Evolutionary conservation across 345 rosid species (phyloP).

Genomic region (Laguncularia racemosa): DNA sequence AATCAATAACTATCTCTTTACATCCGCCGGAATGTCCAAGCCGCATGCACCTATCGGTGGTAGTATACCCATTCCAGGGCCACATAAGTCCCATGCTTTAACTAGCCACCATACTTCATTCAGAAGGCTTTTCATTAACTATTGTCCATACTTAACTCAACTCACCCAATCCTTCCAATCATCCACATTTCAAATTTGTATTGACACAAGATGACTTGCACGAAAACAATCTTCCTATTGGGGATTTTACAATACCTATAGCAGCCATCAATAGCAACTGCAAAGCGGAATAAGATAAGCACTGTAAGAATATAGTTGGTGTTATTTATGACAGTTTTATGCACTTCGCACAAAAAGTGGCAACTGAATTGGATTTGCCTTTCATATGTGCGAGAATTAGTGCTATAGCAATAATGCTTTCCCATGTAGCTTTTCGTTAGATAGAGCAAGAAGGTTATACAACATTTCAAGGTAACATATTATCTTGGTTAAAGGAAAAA

Average conservation of each 20-base stretch:
- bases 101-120: slow-evolving; percentile 22
- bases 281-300: slow-evolving; percentile 7
- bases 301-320: slow-evolving; percentile 4
- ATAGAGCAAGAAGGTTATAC: slow-evolving; percentile 12
- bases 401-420: slow-evolving; percentile 11
- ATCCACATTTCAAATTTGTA: slow-evolving; percentile 15
- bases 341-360: slow-evolving; percentile 21
- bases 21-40: not conserved
- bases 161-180: slow-evolving; percentile 12
- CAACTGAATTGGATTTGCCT: slow-evolving; percentile 15
- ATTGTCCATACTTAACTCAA: slow-evolving; percentile 26
- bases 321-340: slow-evolving; percentile 22
- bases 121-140: slow-evolving; percentile 25
- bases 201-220: slow-evolving; percentile 12
- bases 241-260: not conserved
- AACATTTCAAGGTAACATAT: slow-evolving; percentile 10
- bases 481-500: too few relatives aligned
- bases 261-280: slow-evolving; percentile 14
- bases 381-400: slow-evolving; percentile 15
- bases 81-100: slow-evolving; percentile 36
- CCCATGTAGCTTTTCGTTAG: slow-evolving; percentile 4
- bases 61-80: slow-evolving; percentile 26
- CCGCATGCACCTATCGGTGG: slow-evolving; percentile 20
- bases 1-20: too few relatives aligned
- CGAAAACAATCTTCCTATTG: not conserved